Evolutionary conservation across 257 asterid genomes (phyloP), one percentile per base, ranked within the genome.

Genomic region (Nyctanthes arbortristis): DNA sequence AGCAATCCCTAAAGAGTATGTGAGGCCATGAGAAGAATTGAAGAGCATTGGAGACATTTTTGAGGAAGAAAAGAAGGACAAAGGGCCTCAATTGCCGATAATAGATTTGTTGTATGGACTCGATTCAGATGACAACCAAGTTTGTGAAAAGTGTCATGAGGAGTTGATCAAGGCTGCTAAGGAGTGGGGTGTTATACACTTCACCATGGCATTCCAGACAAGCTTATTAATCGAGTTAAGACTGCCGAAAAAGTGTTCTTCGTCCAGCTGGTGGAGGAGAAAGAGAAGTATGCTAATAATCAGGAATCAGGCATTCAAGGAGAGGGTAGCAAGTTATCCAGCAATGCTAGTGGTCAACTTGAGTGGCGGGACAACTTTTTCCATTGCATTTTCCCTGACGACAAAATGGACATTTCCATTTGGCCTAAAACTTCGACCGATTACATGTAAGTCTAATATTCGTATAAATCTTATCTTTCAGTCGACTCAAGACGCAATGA

Each of bases 141-240:
- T 71, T 31, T 75, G 79, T 0, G 73, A 40, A 52, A 75, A 57
- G 58, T 85, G 97, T 68, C 89, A 63, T 29, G 66, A 78, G 45
- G 92, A 83, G 81, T 35, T 93, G 80, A 83, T 70, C 76, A 78
- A 61, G 66, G 96, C 93, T 49, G 97, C 98, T 0, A 72, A 36
- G 77, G 96, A 93, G 18, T 93, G 98, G 98, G 96, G 98, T 7
- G 98, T 93, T 13, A 90, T 93, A 96, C 94, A 93, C 74, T 76
- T 93, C 14, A 90, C 83, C 98, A 90, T 58, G 98, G 97, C 0
- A 78, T 88, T 11, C 28, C 85, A 0, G 80, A 80, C 29, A 89
- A 81, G 68, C 32, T 93, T 27, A 75, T 79, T 0, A 8, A 68
- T 1, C 83, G 93, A 1, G 93, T 90, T 4, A 84, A 80, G 88